These are phyloP conservation scores for Boletus subparvulus DNA, from an alignment of 768 basidiomycete genomes.

Conservation along the genomic window DNA sequence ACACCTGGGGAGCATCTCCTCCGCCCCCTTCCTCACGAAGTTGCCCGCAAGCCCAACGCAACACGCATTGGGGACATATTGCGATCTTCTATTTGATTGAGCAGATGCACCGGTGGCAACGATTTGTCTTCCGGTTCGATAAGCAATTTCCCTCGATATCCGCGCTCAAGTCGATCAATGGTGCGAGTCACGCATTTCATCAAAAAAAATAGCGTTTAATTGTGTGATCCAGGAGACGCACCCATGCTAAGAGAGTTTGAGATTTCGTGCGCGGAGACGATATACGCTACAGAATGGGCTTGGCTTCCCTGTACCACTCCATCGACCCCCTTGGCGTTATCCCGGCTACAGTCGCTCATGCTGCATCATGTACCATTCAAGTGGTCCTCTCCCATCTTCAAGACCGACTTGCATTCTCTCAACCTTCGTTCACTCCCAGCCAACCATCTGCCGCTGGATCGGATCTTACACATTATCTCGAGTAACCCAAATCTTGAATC, in stretches of 20 bases:
- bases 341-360: conserved; percentile 55
- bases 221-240: conserved; percentile 53
- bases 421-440: conserved; percentile 66
- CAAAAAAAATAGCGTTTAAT: neutral
- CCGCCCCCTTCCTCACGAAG: conserved; percentile 28
- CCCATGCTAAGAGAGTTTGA: conserved; percentile 76
- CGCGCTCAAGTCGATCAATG: conserved; percentile 70
- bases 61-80: conserved; percentile 77
- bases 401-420: conserved; percentile 53
- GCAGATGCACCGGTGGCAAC: conserved; percentile 80
- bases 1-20: conserved; percentile 39
- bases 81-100: conserved; percentile 76
- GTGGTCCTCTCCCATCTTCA: conserved; percentile 74
- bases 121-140: conserved; percentile 79
- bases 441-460: conserved; percentile 62
- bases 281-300: conserved; percentile 62
- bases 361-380: conserved; percentile 74
- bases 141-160: conserved; percentile 71
- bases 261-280: conserved; percentile 67
- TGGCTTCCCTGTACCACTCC: conserved; percentile 64
- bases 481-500: conserved; percentile 56
- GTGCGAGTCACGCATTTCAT: conserved; percentile 39
- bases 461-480: conserved; percentile 62
- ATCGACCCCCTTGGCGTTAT: conserved; percentile 36
- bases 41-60: conserved; percentile 40